Percentiles rank a stretch among this genome's conserved stretches.
Evolutionary conservation across 2,329 filamentous ascomycete genomes (phyloP).

Genomic region (Phialocephala sp.): DNA sequence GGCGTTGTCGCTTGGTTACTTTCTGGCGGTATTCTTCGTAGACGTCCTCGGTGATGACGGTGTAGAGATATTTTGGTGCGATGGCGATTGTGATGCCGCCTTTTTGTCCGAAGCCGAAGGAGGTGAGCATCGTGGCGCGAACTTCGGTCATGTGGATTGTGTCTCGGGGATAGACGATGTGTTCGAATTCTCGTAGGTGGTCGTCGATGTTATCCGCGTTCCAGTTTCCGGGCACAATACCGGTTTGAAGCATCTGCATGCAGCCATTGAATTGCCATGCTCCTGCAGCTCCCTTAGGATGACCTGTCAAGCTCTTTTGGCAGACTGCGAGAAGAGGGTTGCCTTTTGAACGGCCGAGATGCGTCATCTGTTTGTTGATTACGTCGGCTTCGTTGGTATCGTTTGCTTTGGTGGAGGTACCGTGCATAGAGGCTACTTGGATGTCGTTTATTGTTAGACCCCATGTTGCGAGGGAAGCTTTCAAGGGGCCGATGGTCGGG

Average conservation of each 20-base stretch:
- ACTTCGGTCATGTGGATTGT: constrained; percentile 90
- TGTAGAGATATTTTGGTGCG: constrained; percentile 91
- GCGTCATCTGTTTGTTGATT: constrained; percentile 89
- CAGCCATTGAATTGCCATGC: constrained; percentile 99
- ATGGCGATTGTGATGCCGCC: constrained; percentile 94
- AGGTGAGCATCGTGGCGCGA: constrained; percentile 94
- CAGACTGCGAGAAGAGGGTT: constrained; percentile 94
- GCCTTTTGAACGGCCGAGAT: constrained; percentile 91
- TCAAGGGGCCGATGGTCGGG: constrained; percentile 85
- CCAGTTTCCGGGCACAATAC: constrained; percentile 91
- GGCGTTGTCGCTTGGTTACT: background rate
- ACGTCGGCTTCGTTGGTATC: constrained; percentile 99
- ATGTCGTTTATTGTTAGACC: constrained; percentile 94
- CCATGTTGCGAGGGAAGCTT: constrained; percentile 93
- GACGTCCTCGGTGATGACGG: constrained; percentile 80
- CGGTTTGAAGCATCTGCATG: constrained; percentile 88
- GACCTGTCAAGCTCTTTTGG: constrained; percentile 97
- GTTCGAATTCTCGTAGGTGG: constrained; percentile 92
- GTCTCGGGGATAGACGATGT: constrained; percentile 92
- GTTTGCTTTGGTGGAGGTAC: constrained; percentile 94
- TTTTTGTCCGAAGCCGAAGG: constrained; percentile 98
- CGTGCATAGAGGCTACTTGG: constrained; percentile 95
- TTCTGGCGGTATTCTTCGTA: constrained; percentile 69
- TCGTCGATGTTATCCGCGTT: constrained; percentile 97
- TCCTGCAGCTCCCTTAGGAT: constrained; percentile 96